These are phyloP conservation scores for Sesbania bispinosa DNA, from an alignment of 306 rosid genomes.

Conservation along the genomic window DNA sequence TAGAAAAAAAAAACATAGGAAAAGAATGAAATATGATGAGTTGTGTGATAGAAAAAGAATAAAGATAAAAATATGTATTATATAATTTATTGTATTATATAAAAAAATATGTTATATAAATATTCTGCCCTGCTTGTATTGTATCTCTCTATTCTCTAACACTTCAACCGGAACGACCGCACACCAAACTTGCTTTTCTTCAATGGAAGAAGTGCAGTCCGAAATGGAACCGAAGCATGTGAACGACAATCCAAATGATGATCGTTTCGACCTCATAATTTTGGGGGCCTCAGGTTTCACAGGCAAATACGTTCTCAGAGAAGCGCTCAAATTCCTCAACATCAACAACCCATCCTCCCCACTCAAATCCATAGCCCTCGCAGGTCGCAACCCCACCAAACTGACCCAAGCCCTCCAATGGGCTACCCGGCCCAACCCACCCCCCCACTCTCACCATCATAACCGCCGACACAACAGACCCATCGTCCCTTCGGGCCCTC, in stretches of 20 bases:
- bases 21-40: no score
- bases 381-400: conserved; percentile 62
- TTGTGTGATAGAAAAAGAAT: no score
- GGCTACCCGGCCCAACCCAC: conserved; percentile 57
- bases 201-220: no score
- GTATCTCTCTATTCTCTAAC: no score
- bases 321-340: conserved; percentile 72
- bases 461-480: conserved; percentile 57
- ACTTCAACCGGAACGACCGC: no score
- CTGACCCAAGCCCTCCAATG: conserved; percentile 57
- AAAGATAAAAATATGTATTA: no score
- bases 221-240: background rate
- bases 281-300: conserved; percentile 91
- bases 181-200: no score
- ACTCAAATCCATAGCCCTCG: conserved; percentile 71
- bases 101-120: no score
- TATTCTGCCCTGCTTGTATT: no score
- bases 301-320: conserved; percentile 68
- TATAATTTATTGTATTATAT: no score
- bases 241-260: background rate
- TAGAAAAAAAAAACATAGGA: no score
- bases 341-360: conserved; percentile 47
- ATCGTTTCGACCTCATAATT: conserved; percentile 53
- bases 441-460: conserved; percentile 55
- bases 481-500: conserved; percentile 54